Conservation (phyloP, 1,284 basidiomycete genomes). For the Microbotryomycetes sp. region DNA sequence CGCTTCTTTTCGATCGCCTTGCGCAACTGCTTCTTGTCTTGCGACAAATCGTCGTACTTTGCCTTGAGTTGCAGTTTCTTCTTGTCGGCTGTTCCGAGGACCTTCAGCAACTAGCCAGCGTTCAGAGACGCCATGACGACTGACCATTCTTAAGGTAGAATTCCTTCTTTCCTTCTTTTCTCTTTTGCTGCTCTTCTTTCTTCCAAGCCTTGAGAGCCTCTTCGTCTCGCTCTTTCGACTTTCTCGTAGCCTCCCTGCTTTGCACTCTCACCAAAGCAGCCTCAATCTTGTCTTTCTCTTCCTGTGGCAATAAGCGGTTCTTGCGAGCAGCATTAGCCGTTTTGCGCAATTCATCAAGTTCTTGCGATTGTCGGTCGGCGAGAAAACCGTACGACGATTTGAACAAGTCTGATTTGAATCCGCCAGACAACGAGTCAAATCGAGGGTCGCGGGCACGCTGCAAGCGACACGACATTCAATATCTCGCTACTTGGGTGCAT, state of each 20-base stretch:
- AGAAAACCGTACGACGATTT: slow-evolving; percentile 72
- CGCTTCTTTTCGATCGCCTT: slow-evolving; percentile 33
- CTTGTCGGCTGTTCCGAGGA: slow-evolving; percentile 31
- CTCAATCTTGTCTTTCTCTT: slow-evolving; percentile 70
- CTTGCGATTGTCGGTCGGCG: slow-evolving; percentile 57
- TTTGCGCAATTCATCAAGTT: slow-evolving; percentile 56
- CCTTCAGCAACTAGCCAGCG: no score
- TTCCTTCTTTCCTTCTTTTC: slow-evolving; percentile 64
- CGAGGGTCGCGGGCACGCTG: slow-evolving; percentile 81
- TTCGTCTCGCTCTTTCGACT: slow-evolving; percentile 48
- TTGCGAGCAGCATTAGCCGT: slow-evolving; percentile 60
- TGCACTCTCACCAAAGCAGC: slow-evolving; percentile 61
- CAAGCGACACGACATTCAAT: not conserved
- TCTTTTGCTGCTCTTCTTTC: slow-evolving; percentile 65
- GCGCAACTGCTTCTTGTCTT: slow-evolving; percentile 34
- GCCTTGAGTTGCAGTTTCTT: slow-evolving; percentile 32
- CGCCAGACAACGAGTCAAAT: slow-evolving; percentile 68
- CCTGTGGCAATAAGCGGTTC: slow-evolving; percentile 55
- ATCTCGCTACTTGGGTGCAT: not conserved
- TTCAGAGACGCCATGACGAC: slow-evolving; percentile 33
- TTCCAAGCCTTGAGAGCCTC: slow-evolving; percentile 56
- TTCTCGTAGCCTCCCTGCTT: slow-evolving; percentile 49
- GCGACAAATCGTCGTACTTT: slow-evolving; percentile 30
- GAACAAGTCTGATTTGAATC: slow-evolving; percentile 62
- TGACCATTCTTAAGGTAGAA: slow-evolving; percentile 84